Conservation (phyloP, 2,329 filamentous ascomycete genomes). For the Cordyceps cicadae region DNA sequence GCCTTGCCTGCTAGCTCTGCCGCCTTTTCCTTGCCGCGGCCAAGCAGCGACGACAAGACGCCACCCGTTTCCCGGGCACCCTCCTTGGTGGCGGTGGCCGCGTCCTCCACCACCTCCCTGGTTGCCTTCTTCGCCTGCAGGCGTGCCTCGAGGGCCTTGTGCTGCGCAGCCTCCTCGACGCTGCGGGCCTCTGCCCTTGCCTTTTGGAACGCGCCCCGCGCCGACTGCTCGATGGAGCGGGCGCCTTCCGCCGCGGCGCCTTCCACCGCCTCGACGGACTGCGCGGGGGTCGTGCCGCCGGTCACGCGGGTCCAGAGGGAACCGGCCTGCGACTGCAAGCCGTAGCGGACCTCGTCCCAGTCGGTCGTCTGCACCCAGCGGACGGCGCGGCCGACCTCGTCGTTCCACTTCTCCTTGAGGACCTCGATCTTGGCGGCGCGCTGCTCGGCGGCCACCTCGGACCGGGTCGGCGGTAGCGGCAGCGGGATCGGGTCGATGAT, state of each 20-base stretch:
- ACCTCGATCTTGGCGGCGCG: constrained; percentile 53
- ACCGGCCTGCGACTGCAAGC: constrained; percentile 41
- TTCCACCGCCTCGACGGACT: constrained; percentile 20
- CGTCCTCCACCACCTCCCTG: constrained; percentile 15
- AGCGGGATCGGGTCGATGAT: constrained; percentile 42
- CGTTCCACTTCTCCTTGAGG: constrained; percentile 71
- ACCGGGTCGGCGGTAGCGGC: constrained; percentile 40
- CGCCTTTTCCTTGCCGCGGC: constrained; percentile 33
- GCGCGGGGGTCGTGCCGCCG: constrained; percentile 21
- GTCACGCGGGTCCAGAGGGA: constrained; percentile 36
- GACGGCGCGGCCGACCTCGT: constrained; percentile 60
- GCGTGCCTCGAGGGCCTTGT: constrained; percentile 21
- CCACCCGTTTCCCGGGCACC: constrained; percentile 29
- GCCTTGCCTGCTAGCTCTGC: constrained; percentile 29
- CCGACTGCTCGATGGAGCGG: constrained; percentile 24
- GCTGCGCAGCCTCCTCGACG: constrained; percentile 20
- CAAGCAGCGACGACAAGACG: constrained; percentile 30
- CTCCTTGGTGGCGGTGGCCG: constrained; percentile 22
- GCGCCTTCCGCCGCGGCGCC: constrained; percentile 26
- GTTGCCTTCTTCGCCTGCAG: constrained; percentile 18
- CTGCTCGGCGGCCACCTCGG: constrained; percentile 42
- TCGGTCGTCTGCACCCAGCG: constrained; percentile 57
- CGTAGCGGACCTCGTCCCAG: constrained; percentile 55
- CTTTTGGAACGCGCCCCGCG: constrained; percentile 27
- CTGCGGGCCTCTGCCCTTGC: constrained; percentile 22